Evolutionary conservation across 2,329 filamentous ascomycete species (phyloP).

Genomic region (Trichoderma oligosporum): DNA sequence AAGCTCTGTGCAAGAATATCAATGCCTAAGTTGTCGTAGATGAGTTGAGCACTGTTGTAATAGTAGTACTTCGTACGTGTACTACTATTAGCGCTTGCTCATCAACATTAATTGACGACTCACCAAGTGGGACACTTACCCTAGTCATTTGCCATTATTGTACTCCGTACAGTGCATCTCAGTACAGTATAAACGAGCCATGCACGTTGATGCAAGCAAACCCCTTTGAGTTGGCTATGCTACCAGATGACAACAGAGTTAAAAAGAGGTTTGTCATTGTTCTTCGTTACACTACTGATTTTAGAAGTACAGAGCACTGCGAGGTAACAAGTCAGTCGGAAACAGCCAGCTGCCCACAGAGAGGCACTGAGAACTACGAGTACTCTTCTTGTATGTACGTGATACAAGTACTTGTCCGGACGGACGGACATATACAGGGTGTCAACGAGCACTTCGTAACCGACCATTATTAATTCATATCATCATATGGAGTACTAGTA

Average conservation of each 20-base stretch:
- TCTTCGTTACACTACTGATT: not conserved
- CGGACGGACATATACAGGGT: too few species aligned
- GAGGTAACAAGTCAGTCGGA: too few species aligned
- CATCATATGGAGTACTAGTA: not conserved
- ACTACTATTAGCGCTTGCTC: conserved; percentile 3
- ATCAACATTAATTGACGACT: not conserved
- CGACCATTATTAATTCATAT: too few species aligned
- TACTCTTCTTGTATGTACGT: too few species aligned
- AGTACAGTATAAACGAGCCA: not conserved
- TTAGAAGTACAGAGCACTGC: too few species aligned
- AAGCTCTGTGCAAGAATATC: not conserved
- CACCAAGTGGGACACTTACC: not conserved
- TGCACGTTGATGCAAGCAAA: not conserved
- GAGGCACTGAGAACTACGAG: too few species aligned
- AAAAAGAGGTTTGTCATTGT: conserved; percentile 13
- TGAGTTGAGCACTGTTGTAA: not conserved
- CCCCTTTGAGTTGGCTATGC: not conserved
- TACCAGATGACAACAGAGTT: not conserved
- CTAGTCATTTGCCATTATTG: not conserved
- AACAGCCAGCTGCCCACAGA: too few species aligned
- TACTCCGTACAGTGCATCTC: conserved; percentile 1
- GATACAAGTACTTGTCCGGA: too few species aligned
- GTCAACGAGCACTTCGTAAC: too few species aligned
- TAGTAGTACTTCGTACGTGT: too few species aligned
- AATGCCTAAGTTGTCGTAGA: not conserved